phyloP scores from a whole-genome alignment of 768 basidiomycete species.

The Lactarius quietus region DNA sequence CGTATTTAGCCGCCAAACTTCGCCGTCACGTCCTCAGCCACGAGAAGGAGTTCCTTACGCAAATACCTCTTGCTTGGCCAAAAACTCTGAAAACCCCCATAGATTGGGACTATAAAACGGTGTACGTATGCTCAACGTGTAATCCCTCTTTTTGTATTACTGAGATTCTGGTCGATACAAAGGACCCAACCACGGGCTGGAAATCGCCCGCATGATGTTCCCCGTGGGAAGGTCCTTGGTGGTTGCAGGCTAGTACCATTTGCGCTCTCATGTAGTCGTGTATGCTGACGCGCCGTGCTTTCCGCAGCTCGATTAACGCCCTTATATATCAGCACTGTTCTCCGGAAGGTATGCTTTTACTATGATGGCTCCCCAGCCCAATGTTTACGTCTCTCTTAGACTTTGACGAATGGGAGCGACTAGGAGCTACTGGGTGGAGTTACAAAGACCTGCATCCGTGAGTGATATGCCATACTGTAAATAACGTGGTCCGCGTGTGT shows the following conservation, averaged over 20 bases:
- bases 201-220: conserved; percentile 10
- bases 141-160: neutral
- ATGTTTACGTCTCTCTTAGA: conserved; percentile 10
- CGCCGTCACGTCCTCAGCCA: conserved; percentile 6
- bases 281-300: neutral
- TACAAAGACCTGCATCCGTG: conserved; percentile 27
- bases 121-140: conserved; percentile 7
- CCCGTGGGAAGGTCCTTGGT: conserved; percentile 24
- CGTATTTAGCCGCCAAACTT: neutral
- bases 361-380: neutral
- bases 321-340: conserved; percentile 25
- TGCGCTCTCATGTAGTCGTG: neutral
- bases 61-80: conserved; percentile 25
- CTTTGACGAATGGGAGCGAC: conserved; percentile 27
- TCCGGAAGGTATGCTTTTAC: conserved; percentile 10
- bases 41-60: conserved; percentile 13
- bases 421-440: conserved; percentile 28
- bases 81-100: conserved; percentile 12
- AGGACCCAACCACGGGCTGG: conserved; percentile 17
- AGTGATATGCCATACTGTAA: neutral
- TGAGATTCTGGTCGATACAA: neutral
- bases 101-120: conserved; percentile 22
- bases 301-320: conserved; percentile 19
- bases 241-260: conserved; percentile 11
- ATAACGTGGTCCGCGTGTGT: neutral